phyloP scores from a whole-genome alignment of 495 filamentous ascomycete species.

The Daldinia childiae region DNA sequence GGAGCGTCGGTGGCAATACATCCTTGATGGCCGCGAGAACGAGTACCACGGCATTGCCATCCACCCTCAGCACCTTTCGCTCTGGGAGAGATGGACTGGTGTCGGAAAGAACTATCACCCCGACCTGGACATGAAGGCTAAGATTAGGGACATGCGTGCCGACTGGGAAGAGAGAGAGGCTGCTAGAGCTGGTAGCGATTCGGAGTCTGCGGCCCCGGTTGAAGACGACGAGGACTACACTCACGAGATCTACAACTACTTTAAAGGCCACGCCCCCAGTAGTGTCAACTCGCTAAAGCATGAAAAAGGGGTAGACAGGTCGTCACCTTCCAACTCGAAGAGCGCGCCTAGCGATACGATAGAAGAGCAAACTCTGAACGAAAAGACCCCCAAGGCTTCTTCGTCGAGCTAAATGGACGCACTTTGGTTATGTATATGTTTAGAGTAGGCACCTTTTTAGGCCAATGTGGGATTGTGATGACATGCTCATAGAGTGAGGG shows the following conservation, averaged over 20 bases:
- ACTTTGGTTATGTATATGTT: background rate
- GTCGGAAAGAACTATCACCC: slow-evolving; percentile 81
- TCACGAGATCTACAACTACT: slow-evolving; percentile 55
- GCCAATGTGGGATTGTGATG: slow-evolving; percentile 6
- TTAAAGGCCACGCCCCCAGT: slow-evolving; percentile 43
- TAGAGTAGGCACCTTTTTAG: slow-evolving; percentile 9
- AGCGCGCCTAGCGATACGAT: slow-evolving; percentile 18
- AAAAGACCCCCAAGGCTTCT: slow-evolving; percentile 7
- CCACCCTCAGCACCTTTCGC: slow-evolving; percentile 82
- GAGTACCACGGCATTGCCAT: slow-evolving; percentile 92
- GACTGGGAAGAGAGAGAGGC: slow-evolving; percentile 54
- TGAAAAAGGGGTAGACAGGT: slow-evolving; percentile 24
- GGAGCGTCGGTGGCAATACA: slow-evolving; percentile 84
- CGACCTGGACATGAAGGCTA: slow-evolving; percentile 77
- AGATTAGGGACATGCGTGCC: slow-evolving; percentile 77
- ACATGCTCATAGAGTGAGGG: slow-evolving; percentile 4
- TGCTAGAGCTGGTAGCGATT: slow-evolving; percentile 29
- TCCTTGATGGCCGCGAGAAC: slow-evolving; percentile 73
- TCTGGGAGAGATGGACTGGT: slow-evolving; percentile 79
- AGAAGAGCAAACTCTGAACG: slow-evolving; percentile 11
- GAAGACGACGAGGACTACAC: slow-evolving; percentile 56
- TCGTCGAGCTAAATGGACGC: slow-evolving; percentile 1
- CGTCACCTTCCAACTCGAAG: slow-evolving; percentile 22
- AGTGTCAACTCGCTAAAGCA: slow-evolving; percentile 38
- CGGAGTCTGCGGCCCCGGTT: slow-evolving; percentile 39